Conservation (phyloP, 192 early-diverging fungal species). For the Oehlia diaphana region DNA sequence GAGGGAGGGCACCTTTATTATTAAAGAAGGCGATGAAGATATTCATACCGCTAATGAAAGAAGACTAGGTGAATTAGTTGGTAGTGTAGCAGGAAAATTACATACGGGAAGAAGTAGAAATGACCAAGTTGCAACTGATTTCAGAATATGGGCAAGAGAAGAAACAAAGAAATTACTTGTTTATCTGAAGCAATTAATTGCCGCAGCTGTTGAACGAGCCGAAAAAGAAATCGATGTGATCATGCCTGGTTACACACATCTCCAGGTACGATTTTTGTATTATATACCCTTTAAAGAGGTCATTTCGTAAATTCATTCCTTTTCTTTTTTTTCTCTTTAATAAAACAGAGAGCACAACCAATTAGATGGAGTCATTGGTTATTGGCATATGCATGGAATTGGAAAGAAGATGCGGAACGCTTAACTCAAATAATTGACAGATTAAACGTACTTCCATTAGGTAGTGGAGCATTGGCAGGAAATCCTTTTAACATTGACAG, state of each 20-base stretch:
- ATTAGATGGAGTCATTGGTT: conserved; percentile 96
- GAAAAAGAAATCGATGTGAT: conserved; percentile 88
- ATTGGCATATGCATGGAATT: conserved; percentile 86
- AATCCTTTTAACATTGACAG: conserved; percentile 97
- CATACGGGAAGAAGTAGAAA: conserved; percentile 96
- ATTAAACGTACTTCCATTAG: conserved; percentile 83
- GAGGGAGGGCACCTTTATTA: conserved; percentile 68
- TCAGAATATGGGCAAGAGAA: conserved; percentile 91
- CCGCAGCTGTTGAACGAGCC: conserved; percentile 74
- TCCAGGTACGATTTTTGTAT: conserved; percentile 56
- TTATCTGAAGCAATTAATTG: conserved; percentile 77
- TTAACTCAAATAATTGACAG: conserved; percentile 80
- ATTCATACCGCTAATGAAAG: conserved; percentile 99
- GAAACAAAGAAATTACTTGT: conserved; percentile 65
- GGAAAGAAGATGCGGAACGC: conserved; percentile 85
- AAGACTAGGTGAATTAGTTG: conserved; percentile 88
- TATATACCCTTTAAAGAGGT: background rate
- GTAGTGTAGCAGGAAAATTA: conserved; percentile 91
- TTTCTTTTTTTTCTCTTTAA: background rate
- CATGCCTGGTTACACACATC: conserved; percentile 99
- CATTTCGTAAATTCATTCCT: background rate
- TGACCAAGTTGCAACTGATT: conserved; percentile 98
- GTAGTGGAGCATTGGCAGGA: conserved; percentile 93
- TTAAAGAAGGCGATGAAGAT: conserved; percentile 87
- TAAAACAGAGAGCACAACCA: conserved; percentile 85